Percentiles rank a stretch among this genome's conserved stretches.
phyloP scores from a whole-genome alignment of 1,139 yeast species.

The Trichomonascaceae sp. region DNA sequence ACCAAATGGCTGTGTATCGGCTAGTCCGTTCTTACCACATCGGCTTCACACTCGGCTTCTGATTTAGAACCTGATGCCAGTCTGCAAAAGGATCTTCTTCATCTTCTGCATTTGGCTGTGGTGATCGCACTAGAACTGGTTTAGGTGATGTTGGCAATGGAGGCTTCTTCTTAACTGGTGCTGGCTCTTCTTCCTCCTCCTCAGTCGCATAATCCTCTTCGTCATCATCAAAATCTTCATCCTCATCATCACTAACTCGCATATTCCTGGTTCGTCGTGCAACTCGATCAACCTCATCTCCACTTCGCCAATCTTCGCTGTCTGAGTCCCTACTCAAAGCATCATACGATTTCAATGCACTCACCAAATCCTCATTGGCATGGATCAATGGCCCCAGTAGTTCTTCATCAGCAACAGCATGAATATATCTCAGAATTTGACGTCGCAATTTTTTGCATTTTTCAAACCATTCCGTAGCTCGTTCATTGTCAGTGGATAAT shows the following conservation, averaged over 20 bases:
- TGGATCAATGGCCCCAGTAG: constrained; percentile 76
- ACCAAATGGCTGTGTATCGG: too few relatives aligned
- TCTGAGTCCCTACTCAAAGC: constrained; percentile 45
- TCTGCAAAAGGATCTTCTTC: constrained; percentile 69
- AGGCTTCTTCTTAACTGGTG: constrained; percentile 18
- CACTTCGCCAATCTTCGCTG: constrained; percentile 30
- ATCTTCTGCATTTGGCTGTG: constrained; percentile 11
- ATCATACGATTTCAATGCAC: constrained; percentile 65
- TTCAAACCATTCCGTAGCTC: constrained; percentile 57
- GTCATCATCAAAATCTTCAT: constrained; percentile 16
- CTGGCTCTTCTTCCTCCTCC: constrained; percentile 21
- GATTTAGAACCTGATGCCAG: constrained; percentile 33
- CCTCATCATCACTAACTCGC: constrained; percentile 23
- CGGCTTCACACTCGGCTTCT: constrained; percentile 5
- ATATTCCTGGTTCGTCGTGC: constrained; percentile 16
- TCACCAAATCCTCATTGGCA: constrained; percentile 85
- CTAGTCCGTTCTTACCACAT: too few relatives aligned
- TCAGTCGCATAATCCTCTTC: constrained; percentile 16
- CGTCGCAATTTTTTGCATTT: constrained; percentile 73
- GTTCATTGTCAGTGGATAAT: constrained; percentile 56
- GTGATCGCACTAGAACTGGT: constrained; percentile 20
- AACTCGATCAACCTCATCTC: constrained; percentile 28
- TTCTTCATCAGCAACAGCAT: constrained; percentile 73
- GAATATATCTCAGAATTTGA: constrained; percentile 71
- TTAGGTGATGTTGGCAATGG: constrained; percentile 33